A percentile compares a stretch with the other conserved stretches of the same genome.
phyloP scores from a whole-genome alignment of 1,284 basidiomycete genomes.

The Neonothopanus nambi region DNA sequence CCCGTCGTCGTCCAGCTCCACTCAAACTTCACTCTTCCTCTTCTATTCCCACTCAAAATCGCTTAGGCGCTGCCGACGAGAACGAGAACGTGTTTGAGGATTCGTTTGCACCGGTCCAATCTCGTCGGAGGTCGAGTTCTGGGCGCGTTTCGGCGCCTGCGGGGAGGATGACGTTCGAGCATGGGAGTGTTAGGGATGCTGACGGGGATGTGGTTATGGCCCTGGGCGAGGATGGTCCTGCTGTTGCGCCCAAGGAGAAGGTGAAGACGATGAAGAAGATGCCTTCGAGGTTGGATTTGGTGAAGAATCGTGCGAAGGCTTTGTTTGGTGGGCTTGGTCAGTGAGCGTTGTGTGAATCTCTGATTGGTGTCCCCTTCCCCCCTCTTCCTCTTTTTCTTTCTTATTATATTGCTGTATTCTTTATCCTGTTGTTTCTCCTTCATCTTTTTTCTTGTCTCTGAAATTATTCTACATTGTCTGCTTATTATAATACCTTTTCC shows the following conservation, averaged over 20 bases:
- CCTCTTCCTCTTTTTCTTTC: neutral
- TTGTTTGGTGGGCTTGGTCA: neutral
- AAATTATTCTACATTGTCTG: too few species aligned
- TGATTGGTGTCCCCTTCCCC: neutral
- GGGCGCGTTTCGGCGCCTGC: neutral
- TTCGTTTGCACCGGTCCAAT: slow-evolving; percentile 15
- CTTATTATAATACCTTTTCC: too few species aligned
- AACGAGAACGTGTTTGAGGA: slow-evolving; percentile 11
- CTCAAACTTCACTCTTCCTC: slow-evolving; percentile 4
- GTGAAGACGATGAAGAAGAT: slow-evolving; percentile 6
- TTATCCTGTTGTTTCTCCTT: too few species aligned
- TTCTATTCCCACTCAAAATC: too few species aligned
- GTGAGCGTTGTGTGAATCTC: neutral
- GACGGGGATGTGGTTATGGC: neutral
- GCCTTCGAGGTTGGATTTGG: slow-evolving; percentile 7
- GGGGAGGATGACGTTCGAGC: neutral
- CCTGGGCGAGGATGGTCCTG: neutral
- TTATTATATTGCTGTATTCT: neutral
- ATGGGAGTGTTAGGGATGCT: neutral
- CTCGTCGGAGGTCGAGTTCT: neutral
- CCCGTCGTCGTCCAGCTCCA: slow-evolving; percentile 14
- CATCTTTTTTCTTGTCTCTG: too few species aligned
- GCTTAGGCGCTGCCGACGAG: neutral
- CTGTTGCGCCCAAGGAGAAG: neutral
- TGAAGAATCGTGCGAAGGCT: slow-evolving; percentile 3